Base-by-base conservation (phyloP, 345 rosid genomes). In the Brassica nigra region DNA sequence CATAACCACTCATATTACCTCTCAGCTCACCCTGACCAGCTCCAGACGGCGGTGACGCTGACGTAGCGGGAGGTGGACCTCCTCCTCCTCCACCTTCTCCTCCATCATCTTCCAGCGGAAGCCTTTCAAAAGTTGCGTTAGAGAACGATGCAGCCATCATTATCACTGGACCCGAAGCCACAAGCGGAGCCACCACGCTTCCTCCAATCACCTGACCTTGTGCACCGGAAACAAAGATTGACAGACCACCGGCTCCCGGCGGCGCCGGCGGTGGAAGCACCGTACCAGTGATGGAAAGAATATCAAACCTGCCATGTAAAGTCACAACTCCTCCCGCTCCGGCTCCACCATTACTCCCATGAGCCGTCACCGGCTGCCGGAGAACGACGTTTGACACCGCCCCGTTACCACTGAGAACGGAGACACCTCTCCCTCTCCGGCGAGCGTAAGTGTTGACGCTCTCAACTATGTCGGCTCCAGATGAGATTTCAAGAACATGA, bases 201-300 rank as follows among this genome's bases (percentile, higher is more conserved):
- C 97, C 97, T 33, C 97, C 97, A 1, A 91, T 85, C 68, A 91
- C 85, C 82, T 91, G 97, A 18, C 94, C 97, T 78, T 90, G 89
- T 36, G 86, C 90, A 1, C 91, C 92, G 0, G 90, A 58, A 75
- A 91, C 68, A 76, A 90, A 90, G 61, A 91, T 80, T 9, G 92
- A 85, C 68, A 91, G 52, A 12, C 94, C 94, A 3, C 94, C 88
- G 4, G 94, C 85, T 8, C 89, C 86, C 0, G 94, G 94, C 2
- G 97, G 97, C 0, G 97, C 97, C 0, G 97, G 97, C 0, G 97
- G 94, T 1, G 97, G 97, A 16, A 91, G 88, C n/a, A 90, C 86
- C 34, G 97, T 91, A 29, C 97, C 97, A 3, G 90, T 74, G 11
- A 91, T 84, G 8, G 92, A 88, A 39, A 90, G 88, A 64, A 91